A percentile compares a stretch with the other conserved stretches of the same genome.
These are phyloP conservation scores for Ophiostoma australiae DNA, from an alignment of 2,329 filamentous ascomycete species.

Conservation along the genomic window DNA sequence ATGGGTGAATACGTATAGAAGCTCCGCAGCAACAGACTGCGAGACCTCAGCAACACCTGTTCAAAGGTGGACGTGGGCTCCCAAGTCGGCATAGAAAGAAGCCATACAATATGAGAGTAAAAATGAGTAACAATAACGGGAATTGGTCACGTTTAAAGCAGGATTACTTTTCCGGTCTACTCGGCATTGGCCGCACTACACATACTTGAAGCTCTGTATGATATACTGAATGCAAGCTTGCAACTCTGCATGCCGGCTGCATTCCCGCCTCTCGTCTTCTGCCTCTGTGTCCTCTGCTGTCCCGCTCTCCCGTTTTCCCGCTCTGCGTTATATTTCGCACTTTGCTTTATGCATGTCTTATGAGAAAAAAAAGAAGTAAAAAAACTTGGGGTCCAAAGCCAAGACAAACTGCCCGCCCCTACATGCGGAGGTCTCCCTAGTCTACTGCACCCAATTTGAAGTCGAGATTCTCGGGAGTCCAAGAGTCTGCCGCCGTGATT, in stretches of 20 bases:
- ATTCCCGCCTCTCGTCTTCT: background rate
- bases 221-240: background rate
- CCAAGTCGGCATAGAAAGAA: too few relatives aligned
- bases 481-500: background rate
- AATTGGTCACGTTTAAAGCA: background rate
- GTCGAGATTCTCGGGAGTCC: background rate
- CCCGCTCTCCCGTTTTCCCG: slow-evolving; percentile 1
- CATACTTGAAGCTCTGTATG: background rate
- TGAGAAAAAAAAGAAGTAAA: background rate
- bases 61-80: too few relatives aligned
- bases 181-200: background rate
- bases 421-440: background rate
- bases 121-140: too few relatives aligned
- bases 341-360: background rate
- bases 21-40: background rate
- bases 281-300: background rate
- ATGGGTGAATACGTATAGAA: background rate
- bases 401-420: background rate
- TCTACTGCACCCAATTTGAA: background rate
- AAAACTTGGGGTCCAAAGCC: background rate
- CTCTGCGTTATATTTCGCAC: background rate
- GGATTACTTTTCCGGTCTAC: background rate
- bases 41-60: too few relatives aligned
- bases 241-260: background rate
- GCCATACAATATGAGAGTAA: too few relatives aligned